A percentile compares a stretch with the other conserved stretches of the same genome.
phyloP scores from a whole-genome alignment of 768 basidiomycete genomes.

The Hericium coralloides region DNA sequence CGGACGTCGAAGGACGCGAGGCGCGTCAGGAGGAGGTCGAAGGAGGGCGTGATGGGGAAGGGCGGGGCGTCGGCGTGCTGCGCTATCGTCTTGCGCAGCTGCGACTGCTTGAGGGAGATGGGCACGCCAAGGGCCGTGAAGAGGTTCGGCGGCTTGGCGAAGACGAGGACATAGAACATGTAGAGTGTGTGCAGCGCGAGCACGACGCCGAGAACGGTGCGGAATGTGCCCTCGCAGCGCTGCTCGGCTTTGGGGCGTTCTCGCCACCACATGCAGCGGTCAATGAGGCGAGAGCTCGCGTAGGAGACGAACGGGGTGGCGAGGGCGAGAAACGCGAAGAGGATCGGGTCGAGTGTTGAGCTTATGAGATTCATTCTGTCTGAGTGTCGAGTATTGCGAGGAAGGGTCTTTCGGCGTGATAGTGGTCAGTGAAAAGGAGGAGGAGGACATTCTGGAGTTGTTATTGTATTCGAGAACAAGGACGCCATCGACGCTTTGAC shows the following conservation, averaged over 20 bases:
- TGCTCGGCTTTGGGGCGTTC: background rate
- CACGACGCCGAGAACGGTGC: conserved; percentile 1
- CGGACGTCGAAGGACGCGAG: conserved; percentile 12
- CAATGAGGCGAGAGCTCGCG: background rate
- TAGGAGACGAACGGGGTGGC: conserved; percentile 1
- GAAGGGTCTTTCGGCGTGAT: too few relatives aligned
- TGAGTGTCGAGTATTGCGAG: too few relatives aligned
- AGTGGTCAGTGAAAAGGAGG: too few relatives aligned
- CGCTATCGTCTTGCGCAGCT: conserved; percentile 4
- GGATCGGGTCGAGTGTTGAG: conserved; percentile 3
- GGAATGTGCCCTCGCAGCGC: background rate
- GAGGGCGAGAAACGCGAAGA: conserved; percentile 1
- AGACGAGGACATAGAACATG: conserved; percentile 1
- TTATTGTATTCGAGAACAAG: too few relatives aligned
- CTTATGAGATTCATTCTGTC: background rate
- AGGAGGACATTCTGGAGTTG: too few relatives aligned
- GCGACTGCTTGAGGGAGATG: conserved; percentile 3
- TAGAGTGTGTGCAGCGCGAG: conserved; percentile 11
- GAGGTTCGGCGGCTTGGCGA: conserved; percentile 11
- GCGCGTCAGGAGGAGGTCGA: conserved; percentile 11
- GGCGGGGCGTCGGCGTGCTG: background rate
- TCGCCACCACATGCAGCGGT: too few relatives aligned
- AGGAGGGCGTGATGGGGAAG: conserved; percentile 2
- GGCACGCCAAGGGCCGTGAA: conserved; percentile 10
- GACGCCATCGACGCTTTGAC: too few relatives aligned